Conservation (phyloP, 371 early-diverging fungal genomes). For the Rhizopus arrhizus region DNA sequence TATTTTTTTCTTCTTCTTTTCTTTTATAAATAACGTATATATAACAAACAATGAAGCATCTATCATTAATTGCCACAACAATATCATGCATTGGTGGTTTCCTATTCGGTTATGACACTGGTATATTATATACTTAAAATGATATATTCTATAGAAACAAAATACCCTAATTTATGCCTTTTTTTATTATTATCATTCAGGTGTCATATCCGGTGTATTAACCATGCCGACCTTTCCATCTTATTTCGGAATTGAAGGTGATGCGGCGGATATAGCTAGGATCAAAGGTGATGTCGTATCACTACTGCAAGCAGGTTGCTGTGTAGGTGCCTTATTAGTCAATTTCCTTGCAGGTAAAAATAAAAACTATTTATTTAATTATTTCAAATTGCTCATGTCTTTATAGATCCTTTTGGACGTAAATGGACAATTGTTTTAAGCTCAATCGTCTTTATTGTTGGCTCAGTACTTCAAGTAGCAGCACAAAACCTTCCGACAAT, state of each 20-base stretch:
- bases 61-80: conserved; percentile 41
- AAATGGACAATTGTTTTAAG: conserved; percentile 40
- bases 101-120: conserved; percentile 53
- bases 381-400: not conserved
- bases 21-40: no score
- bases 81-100: conserved; percentile 53
- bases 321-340: conserved; percentile 44
- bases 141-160: no score
- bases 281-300: conserved; percentile 50
- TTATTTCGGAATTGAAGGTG: conserved; percentile 42
- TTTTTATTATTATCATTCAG: not conserved
- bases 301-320: conserved; percentile 48
- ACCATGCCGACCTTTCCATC: conserved; percentile 47
- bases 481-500: conserved; percentile 40
- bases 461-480: conserved; percentile 42
- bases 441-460: conserved; percentile 38
- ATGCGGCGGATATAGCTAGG: conserved; percentile 26
- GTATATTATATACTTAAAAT: conserved; percentile 16
- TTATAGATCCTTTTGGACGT: conserved; percentile 45
- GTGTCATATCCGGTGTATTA: conserved; percentile 43
- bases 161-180: no score
- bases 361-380: not conserved
- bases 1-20: no score
- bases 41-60: conserved; percentile 33
- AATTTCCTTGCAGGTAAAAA: conserved; percentile 47